Percentiles rank a stretch among this genome's conserved stretches.
These are phyloP conservation scores for Marsdenia floribunda DNA, from an alignment of 257 asterid genomes.

Conservation along the genomic window DNA sequence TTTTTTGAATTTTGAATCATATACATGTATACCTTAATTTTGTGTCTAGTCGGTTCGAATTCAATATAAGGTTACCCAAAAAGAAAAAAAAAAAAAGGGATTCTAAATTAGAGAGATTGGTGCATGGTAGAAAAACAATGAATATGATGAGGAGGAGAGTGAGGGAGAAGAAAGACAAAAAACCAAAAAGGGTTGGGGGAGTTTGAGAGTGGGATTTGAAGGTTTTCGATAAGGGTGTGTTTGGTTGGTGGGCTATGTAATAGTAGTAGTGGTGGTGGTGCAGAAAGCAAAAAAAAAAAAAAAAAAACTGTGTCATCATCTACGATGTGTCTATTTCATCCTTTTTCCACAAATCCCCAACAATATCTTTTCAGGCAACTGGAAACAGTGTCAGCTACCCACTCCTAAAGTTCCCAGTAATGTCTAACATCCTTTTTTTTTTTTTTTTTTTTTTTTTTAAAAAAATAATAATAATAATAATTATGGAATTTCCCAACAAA, in stretches of 20 bases:
- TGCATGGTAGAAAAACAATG: too few relatives aligned
- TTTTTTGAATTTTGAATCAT: too few relatives aligned
- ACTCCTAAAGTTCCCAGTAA: background rate
- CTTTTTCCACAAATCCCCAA: slow-evolving; percentile 1
- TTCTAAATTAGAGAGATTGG: too few relatives aligned
- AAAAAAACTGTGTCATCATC: slow-evolving; percentile 12
- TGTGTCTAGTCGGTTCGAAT: too few relatives aligned
- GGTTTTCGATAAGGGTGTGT: background rate
- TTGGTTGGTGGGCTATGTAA: background rate
- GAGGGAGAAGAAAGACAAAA: slow-evolving; percentile 1
- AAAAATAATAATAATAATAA: too few relatives aligned
- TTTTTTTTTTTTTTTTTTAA: background rate
- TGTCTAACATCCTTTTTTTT: background rate
- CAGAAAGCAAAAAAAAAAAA: background rate
- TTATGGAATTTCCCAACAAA: too few relatives aligned
- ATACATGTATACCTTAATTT: too few relatives aligned
- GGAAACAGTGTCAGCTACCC: slow-evolving; percentile 7
- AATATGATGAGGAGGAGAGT: background rate
- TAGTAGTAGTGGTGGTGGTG: slow-evolving; percentile 4
- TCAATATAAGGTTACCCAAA: too few relatives aligned
- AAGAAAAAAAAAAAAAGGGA: too few relatives aligned
- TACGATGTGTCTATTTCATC: slow-evolving; percentile 18
- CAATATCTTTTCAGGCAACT: background rate
- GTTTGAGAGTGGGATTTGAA: slow-evolving; percentile 6
- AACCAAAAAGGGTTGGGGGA: too few relatives aligned